Evolutionary conservation across 2,329 filamentous ascomycete species (phyloP).

Genomic region (Cyclaneusma minus): DNA sequence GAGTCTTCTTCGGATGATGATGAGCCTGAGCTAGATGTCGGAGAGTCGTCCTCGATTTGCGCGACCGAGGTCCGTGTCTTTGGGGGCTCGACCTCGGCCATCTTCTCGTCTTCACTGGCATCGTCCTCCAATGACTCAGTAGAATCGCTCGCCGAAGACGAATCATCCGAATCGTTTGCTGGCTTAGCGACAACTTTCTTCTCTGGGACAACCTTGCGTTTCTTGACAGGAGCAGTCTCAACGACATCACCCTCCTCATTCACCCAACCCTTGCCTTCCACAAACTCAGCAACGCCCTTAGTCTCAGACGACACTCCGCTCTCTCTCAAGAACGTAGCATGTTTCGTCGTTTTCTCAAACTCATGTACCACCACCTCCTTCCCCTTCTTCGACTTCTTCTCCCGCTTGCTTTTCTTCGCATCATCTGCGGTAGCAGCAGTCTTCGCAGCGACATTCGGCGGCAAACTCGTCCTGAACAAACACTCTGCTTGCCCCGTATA

Average conservation of each 20-base stretch:
- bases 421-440: conserved; percentile 19
- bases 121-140: no score
- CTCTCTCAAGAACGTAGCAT: conserved; percentile 65
- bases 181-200: conserved; percentile 2
- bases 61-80: no score
- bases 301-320: conserved; percentile 25
- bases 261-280: conserved; percentile 81
- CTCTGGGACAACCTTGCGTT: conserved; percentile 6
- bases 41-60: no score
- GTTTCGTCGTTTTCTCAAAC: conserved; percentile 71
- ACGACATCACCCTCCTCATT: conserved; percentile 64
- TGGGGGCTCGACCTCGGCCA: no score
- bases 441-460: conserved; percentile 33
- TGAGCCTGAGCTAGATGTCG: no score
- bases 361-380: conserved; percentile 66
- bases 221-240: conserved; percentile 27
- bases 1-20: conserved; percentile 4
- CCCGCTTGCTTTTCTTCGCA: conserved; percentile 27
- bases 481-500: conserved; percentile 71
- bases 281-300: conserved; percentile 45
- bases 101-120: conserved; percentile 3
- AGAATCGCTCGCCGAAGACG: no score
- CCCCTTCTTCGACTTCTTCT: conserved; percentile 44
- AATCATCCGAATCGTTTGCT: background rate
- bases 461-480: conserved; percentile 67